phyloP scores from a whole-genome alignment of 2,329 filamentous ascomycete genomes.

The Xylariaceae sp. region DNA sequence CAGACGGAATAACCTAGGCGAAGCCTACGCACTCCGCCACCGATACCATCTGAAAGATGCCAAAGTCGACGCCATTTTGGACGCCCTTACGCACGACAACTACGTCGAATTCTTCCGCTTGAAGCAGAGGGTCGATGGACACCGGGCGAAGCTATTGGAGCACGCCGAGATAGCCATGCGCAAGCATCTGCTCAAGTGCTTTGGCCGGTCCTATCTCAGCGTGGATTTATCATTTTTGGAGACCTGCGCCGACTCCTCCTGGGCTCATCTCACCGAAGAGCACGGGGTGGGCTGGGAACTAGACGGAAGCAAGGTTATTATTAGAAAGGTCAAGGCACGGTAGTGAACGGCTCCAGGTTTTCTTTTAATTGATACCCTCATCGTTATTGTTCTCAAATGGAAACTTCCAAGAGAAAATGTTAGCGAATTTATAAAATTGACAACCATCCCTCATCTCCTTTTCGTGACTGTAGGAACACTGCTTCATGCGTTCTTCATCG shows the following conservation, averaged over 20 bases:
- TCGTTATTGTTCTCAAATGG: not conserved
- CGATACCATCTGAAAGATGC: slow-evolving; percentile 58
- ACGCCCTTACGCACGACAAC: slow-evolving; percentile 71
- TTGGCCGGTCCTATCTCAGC: slow-evolving; percentile 74
- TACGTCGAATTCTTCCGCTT: slow-evolving; percentile 73
- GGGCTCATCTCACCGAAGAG: slow-evolving; percentile 62
- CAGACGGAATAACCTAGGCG: slow-evolving; percentile 66
- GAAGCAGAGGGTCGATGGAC: slow-evolving; percentile 69
- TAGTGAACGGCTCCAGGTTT: slow-evolving; percentile 22
- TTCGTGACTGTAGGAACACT: too few species aligned
- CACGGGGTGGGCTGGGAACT: slow-evolving; percentile 82
- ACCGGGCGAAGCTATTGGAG: slow-evolving; percentile 73
- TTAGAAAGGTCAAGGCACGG: slow-evolving; percentile 52
- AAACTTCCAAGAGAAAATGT: not conserved
- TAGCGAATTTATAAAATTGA: too few species aligned
- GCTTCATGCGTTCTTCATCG: too few species aligned
- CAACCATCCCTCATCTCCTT: too few species aligned
- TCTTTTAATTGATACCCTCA: slow-evolving; percentile 25
- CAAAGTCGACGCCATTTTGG: slow-evolving; percentile 64
- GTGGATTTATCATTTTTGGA: slow-evolving; percentile 67
- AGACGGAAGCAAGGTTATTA: slow-evolving; percentile 67
- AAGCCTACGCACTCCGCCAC: slow-evolving; percentile 64
- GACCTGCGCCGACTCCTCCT: slow-evolving; percentile 60
- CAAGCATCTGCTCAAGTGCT: slow-evolving; percentile 75
- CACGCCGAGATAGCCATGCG: slow-evolving; percentile 72